Conservation (phyloP, 73 alveolate genomes). For the Tetrahymena malaccensis region DNA sequence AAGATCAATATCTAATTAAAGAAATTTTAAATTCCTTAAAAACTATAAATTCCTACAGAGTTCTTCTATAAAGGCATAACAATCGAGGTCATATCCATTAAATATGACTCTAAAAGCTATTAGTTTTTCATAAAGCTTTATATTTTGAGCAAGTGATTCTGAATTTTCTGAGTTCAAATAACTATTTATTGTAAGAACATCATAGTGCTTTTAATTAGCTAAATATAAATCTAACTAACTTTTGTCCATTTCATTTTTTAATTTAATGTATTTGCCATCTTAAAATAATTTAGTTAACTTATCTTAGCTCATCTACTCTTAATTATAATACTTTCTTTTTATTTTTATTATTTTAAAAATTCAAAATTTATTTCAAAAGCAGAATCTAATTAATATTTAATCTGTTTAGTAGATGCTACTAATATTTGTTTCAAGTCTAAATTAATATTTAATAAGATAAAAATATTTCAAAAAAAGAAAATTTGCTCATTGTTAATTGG, state of each 20-base stretch:
- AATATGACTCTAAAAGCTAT: background rate
- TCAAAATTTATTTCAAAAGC: too few species aligned
- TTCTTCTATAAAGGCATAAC: background rate
- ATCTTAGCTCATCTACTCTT: background rate
- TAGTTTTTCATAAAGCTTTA: background rate
- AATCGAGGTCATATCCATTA: too few species aligned
- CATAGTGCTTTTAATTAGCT: background rate
- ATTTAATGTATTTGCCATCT: background rate
- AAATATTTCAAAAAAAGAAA: too few species aligned
- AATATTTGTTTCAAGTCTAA: too few species aligned
- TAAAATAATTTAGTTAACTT: too few species aligned
- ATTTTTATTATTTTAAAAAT: too few species aligned
- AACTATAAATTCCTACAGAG: background rate
- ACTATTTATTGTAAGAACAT: background rate
- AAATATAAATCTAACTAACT: background rate
- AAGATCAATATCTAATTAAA: background rate
- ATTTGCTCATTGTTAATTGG: too few species aligned
- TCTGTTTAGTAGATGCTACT: too few species aligned
- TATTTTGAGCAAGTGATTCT: background rate
- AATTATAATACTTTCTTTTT: too few species aligned
- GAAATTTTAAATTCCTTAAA: background rate
- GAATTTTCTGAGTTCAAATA: background rate
- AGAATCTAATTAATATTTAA: too few species aligned
- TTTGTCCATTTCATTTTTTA: background rate
- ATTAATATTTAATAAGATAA: too few species aligned